Conservation (phyloP, 306 rosid genomes). For the Crataegus laevigata region DNA sequence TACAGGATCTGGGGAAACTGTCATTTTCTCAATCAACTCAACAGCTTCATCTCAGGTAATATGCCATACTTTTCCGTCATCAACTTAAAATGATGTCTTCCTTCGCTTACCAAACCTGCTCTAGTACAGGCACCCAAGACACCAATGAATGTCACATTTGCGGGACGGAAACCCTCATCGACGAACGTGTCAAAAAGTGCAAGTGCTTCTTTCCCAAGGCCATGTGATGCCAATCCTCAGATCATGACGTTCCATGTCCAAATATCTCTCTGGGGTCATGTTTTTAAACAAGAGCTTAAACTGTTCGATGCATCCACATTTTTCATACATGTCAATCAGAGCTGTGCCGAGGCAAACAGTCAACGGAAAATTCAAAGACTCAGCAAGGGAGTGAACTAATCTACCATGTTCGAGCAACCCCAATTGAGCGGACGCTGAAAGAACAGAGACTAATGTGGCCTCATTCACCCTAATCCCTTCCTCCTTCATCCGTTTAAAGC, state of each 20-base stretch:
- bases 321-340: conserved; percentile 75
- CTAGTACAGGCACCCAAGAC: conserved; percentile 69
- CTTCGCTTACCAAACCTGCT: conserved; percentile 59
- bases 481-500: conserved; percentile 47
- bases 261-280: conserved; percentile 41
- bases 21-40: conserved; percentile 45
- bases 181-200: conserved; percentile 40
- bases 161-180: conserved; percentile 46
- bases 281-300: conserved; percentile 42
- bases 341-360: conserved; percentile 53
- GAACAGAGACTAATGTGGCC: conserved; percentile 47
- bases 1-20: conserved; percentile 48
- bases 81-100: conserved; percentile 45
- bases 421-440: conserved; percentile 54
- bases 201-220: conserved; percentile 48
- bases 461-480: conserved; percentile 49
- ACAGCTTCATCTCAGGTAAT: conserved; percentile 55
- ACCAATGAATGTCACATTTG: conserved; percentile 57
- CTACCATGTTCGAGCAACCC: conserved; percentile 59
- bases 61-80: conserved; percentile 52
- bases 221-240: conserved; percentile 71
- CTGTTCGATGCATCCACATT: conserved; percentile 68
- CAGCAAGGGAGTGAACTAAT: conserved; percentile 45
- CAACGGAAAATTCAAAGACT: conserved; percentile 35
- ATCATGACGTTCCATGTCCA: conserved; percentile 84